These are phyloP conservation scores for Lentinula sp. DNA, from an alignment of 768 basidiomycete species.

Conservation along the genomic window DNA sequence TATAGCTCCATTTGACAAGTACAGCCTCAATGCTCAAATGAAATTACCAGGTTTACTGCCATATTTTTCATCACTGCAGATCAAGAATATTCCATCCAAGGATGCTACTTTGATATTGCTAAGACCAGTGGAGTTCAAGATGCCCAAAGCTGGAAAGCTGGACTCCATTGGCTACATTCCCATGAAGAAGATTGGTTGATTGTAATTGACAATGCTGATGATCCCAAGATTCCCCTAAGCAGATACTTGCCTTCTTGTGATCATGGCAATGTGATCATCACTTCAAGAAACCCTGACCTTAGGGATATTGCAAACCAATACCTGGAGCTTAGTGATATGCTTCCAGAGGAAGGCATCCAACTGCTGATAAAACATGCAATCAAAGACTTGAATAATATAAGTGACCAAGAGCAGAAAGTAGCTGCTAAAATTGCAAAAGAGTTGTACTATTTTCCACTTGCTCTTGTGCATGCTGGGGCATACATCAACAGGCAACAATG, in stretches of 20 bases:
- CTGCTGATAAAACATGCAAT: not conserved
- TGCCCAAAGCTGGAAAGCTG: not conserved
- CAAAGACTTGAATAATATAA: not conserved
- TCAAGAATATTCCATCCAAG: not conserved
- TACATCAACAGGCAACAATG: not conserved
- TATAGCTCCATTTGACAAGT: not conserved
- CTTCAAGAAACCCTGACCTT: not conserved
- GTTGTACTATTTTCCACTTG: not conserved
- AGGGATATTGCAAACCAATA: not conserved
- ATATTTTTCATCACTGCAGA: not conserved
- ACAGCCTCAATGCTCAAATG: not conserved
- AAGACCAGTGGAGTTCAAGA: not conserved
- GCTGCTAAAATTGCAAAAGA: not conserved
- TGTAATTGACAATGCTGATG: conserved; percentile 10
- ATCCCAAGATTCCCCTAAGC: not conserved
- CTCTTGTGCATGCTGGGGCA: conserved; percentile 1
- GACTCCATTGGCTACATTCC: not conserved
- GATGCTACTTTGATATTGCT: not conserved
- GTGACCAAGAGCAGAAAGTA: not conserved
- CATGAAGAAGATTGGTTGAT: conserved; percentile 4
- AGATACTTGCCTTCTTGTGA: conserved; percentile 1
- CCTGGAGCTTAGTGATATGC: not conserved
- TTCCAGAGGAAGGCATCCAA: not conserved
- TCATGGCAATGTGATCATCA: conserved; percentile 10
- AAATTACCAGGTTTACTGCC: not conserved